Conservation (phyloP, 1,284 basidiomycete species). For the Caloboletus inedulis region DNA sequence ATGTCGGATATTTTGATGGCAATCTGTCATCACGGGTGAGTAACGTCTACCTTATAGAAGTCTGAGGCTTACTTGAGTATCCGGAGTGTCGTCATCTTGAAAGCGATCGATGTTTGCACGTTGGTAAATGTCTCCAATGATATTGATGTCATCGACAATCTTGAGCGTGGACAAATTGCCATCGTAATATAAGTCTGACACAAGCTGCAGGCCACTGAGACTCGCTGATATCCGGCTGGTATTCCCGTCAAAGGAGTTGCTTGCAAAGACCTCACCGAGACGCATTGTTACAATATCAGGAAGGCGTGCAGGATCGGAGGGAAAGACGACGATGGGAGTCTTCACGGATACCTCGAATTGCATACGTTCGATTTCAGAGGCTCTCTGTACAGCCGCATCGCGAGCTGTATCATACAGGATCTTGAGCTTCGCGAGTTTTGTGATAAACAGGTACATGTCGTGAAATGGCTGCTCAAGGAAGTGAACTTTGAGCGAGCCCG, state of each 20-base stretch:
- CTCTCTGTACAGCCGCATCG: constrained; percentile 87
- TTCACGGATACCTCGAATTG: constrained; percentile 89
- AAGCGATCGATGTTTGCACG: constrained; percentile 49
- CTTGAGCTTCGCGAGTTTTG: constrained; percentile 89
- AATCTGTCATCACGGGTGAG: constrained; percentile 46
- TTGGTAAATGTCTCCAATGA: constrained; percentile 73
- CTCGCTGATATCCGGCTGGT: constrained; percentile 72
- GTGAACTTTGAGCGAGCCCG: constrained; percentile 90
- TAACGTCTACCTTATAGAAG: background rate
- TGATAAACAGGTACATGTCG: constrained; percentile 81
- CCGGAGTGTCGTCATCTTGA: constrained; percentile 53
- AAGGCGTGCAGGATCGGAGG: constrained; percentile 64
- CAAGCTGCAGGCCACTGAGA: constrained; percentile 82
- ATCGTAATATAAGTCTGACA: constrained; percentile 62
- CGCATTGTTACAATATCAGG: constrained; percentile 76
- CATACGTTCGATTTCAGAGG: constrained; percentile 88
- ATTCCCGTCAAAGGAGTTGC: constrained; percentile 70
- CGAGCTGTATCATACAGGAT: constrained; percentile 95
- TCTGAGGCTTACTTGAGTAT: constrained; percentile 57
- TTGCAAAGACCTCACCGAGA: constrained; percentile 87
- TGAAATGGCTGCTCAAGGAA: constrained; percentile 88
- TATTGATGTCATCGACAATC: constrained; percentile 91
- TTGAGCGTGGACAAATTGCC: constrained; percentile 59
- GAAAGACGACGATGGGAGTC: constrained; percentile 92
- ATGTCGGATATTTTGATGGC: constrained; percentile 84